phyloP scores from a whole-genome alignment of 2,329 filamentous ascomycete species.

The Trichophyton schoenleinii region DNA sequence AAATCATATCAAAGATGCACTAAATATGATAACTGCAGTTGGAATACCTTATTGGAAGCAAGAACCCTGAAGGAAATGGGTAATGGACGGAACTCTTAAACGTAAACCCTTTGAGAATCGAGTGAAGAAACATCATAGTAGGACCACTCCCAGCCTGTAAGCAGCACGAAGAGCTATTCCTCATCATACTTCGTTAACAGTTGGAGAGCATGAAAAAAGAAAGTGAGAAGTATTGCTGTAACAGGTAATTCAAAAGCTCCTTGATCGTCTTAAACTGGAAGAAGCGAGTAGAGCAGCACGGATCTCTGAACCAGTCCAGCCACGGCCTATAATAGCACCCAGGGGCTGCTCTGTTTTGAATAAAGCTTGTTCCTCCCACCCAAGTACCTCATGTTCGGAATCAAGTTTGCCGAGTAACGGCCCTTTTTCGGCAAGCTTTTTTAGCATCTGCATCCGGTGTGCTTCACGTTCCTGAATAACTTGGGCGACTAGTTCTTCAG shows the following conservation, averaged over 20 bases:
- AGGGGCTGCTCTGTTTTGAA: background rate
- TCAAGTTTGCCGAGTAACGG: background rate
- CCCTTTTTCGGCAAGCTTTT: background rate
- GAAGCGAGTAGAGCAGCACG: background rate
- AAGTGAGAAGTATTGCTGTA: background rate
- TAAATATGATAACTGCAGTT: background rate
- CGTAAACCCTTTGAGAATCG: background rate
- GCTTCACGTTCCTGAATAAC: conserved; percentile 21
- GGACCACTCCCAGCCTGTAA: background rate
- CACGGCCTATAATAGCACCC: background rate
- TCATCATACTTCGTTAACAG: background rate
- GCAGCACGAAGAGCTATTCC: background rate
- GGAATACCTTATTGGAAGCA: background rate
- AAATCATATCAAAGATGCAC: background rate
- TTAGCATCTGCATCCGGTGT: conserved; percentile 14
- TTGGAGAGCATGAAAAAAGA: background rate
- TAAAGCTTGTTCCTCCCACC: conserved; percentile 1
- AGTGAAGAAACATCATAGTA: background rate
- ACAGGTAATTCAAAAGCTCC: background rate
- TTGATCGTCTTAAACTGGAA: background rate
- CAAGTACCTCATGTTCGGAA: background rate
- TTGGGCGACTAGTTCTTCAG: conserved; percentile 11
- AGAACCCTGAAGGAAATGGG: background rate
- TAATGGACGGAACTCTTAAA: background rate
- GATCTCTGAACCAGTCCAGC: background rate